Base-by-base conservation (phyloP, 352 stramenopile genomes). In the Phytophthora pistaciae region DNA sequence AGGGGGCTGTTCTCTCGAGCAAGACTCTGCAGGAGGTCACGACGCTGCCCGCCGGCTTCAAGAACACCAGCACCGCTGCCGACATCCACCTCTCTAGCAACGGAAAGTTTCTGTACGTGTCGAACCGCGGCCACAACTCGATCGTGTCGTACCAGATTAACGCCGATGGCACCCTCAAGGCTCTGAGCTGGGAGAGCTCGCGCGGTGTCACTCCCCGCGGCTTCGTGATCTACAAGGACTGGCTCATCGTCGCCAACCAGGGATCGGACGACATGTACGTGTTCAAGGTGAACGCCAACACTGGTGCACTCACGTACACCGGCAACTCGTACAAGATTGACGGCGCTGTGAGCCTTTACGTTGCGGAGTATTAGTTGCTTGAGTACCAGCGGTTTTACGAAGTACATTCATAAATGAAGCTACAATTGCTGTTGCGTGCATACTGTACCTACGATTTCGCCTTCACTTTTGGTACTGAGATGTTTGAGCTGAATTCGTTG, bases 111-210 rank as follows among this genome's bases (percentile, higher is more conserved):
- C 50, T 91, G 42, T 91, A 88, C 75, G 67, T 75, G 56, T 90
- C 84, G 25, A 91, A 90, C 74, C 84, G 84, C 46, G 78, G 75
- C 13, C 84, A 91, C 77, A 68, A 91, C 76, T 86, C 77, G 44
- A 85, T 91, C 44, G 78, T 77, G 9, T 80, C 79, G 7, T 91
- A 87, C 70, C 57, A 68, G 53, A 70, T 90, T 49, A 75, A 71
- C 21, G 29, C 66, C 13, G 57, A 74, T 18, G 79, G 72, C 27
- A 78, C 76, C 25, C 66, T 90, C 27, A 76, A 68, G 58, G 20
- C 63, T 20, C 54, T 86, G 3, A 74, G 66, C 48, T 75, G 72
- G 62, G 79, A 85, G 57, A 66, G 74, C 20, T 79, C 80, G 20
- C 73, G 78, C 18, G 84, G 84, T 38, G 60, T 77, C 29, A 78